Evolutionary conservation across 257 asterid species (phyloP).

Genomic region (Solanum chaucha): DNA sequence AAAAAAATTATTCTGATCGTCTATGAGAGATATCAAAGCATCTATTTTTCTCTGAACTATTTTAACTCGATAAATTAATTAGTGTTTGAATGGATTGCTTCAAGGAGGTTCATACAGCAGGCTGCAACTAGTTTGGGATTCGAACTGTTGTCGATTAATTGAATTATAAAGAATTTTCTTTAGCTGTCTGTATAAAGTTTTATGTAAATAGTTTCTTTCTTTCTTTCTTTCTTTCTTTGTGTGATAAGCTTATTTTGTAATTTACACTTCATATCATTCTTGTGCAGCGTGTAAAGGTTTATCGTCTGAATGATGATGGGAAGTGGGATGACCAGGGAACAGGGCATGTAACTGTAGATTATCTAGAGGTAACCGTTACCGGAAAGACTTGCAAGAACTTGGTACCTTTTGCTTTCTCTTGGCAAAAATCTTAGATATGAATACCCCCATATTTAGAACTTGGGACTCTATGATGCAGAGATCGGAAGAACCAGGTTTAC

Average conservation of each 20-base stretch:
- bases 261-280: background rate
- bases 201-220: background rate
- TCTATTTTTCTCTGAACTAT: background rate
- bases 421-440: background rate
- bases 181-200: background rate
- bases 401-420: background rate
- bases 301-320: slow-evolving; percentile 83
- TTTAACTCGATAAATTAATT: background rate
- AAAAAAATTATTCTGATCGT: background rate
- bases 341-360: slow-evolving; percentile 89
- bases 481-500: slow-evolving; percentile 71
- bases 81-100: background rate
- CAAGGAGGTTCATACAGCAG: background rate
- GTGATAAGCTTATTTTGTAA: background rate
- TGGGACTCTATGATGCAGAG: slow-evolving; percentile 35
- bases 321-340: slow-evolving; percentile 99
- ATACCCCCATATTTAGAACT: background rate
- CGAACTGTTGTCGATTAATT: background rate
- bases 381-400: background rate
- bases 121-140: background rate
- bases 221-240: background rate
- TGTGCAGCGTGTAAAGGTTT: slow-evolving; percentile 90
- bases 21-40: background rate
- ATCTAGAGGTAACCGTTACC: slow-evolving; percentile 49
- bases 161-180: background rate